Evolutionary conservation across 257 asterid species (phyloP), one percentile per base, ranked within the genome.

Genomic region (Dorcoceras hygrometricum): DNA sequence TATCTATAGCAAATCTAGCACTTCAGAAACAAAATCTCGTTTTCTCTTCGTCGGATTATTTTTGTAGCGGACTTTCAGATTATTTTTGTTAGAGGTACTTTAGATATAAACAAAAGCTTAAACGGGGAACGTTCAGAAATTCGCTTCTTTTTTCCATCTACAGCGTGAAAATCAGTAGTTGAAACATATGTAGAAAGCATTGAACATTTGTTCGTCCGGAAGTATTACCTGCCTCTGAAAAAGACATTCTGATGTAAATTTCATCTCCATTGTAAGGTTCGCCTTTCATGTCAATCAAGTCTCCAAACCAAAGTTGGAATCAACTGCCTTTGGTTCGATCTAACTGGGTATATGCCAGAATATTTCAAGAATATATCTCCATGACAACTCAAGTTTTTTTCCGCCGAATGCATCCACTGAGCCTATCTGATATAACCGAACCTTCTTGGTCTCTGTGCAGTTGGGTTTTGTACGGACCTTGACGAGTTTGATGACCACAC

Each of bases 401-500:
- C 28, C 46, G 51, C 23, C 71, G 66, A 16, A 68, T n/a, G 55
- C 75, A 77, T 23, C 78, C 75, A 19, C 32, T 34, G 9, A 67
- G 50, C 75, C 77, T 68, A 23, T 67, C 66, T 16, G 60, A 2
- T 57, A 22, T 59, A 48, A 27, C 16, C 67, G 66, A 75, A 14
- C 64, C 68, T 18, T 69, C 55, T 55, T 59, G 71, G 54, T 71
- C 24, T 65, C 50, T 71, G 76, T 0, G 69, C 81, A n/a, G 79
- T 56, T 0, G 85, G 83, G 48, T 50, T 71, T 6, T 16, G 64
- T 12, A 73, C 76, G 2, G 26, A 10, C 39, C 46, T 62, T 7
- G 83, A 71, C 4, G 78, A 16, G 34, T 73, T 73, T 4, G 81
- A 61, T 1, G 81, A 76, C 90, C 90, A 82, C 46, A 76, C 48